Evolutionary conservation across 2,329 filamentous ascomycete genomes (phyloP), one percentile per base, ranked within the genome.

Genomic region (Neonectria punicea): DNA sequence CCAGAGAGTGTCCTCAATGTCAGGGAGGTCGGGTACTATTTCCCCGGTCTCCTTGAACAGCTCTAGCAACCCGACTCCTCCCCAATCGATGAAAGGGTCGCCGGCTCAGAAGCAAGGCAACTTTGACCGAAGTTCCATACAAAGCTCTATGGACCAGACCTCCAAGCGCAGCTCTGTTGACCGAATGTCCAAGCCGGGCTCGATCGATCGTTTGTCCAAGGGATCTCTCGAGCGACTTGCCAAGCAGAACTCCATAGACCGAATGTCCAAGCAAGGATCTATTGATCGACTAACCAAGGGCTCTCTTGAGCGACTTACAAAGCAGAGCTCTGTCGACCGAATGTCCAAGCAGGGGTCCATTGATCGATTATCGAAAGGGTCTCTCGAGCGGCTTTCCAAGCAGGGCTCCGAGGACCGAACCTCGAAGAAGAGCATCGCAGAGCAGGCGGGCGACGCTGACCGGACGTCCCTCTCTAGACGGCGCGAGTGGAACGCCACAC

Each of bases 401-500:
- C 47, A 51, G 47, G 30, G 28, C 47, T 30, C 47, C 9, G 39
- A 44, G 10, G 61, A 64, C 18, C 61, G 25, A 7, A 44, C 43
- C n/a, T 55, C 56, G 1, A 59, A 59, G 39, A 44, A 56, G 36
- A 51, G 56, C 36, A 36, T 46, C 5, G n/a, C 9, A 16, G 60
- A 63, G 53, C 39, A 44, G 8, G 5, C 46, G 8, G 22, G 22
- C 18, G 39, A 49, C 47, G 41, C 8, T 25, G 76, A 78, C 44
- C 72, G 75, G 28, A 75, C 73, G 1, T 76, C 77, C 1, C 70
- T 80, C 11, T 74, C 75, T 4, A 74, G 75, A 20, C 77, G 76
- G 28, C 75, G 76, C 2, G 78, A 79, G 55, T 79, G 78, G 78
- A 78, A 73, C 30, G 74, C 73, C 8, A 66, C 66, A 6, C 73